Base-by-base conservation (phyloP, 306 rosid genomes). In the Rosa lucieae region DNA sequence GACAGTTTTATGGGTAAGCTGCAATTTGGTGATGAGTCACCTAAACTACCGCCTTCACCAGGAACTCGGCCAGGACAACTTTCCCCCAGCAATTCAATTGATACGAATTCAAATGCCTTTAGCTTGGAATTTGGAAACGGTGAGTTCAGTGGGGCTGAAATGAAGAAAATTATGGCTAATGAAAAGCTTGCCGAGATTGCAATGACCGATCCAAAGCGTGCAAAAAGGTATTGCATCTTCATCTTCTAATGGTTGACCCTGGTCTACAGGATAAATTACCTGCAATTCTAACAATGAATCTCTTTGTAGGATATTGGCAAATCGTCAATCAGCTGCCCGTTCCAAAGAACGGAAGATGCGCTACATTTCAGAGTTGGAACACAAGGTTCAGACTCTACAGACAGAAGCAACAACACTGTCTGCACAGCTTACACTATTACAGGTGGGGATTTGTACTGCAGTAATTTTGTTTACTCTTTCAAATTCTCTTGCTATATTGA, bases 51-150 rank as follows among this genome's bases (percentile, higher is more conserved):
- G 3, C 95, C 94, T 74, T 91, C 93, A 0, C 91, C 92, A 0
- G 93, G 93, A 17, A 32, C 67, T 63, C 83, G 82, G 44, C 81
- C 90, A 0, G 93, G 93, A 2, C 89, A 90, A 70, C 52, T 89
- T 55, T 89, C 97, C 0, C 90, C 94, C 13, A 84, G 78, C 44
- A 82, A 86, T 80, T 83, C 88, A 18, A 78, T 77, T 11, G 97
- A 90, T 76, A 92, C 91, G 4, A 88, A 88, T 81, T 82, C 90
- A 0, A 39, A 86, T 12, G 89, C 90, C 62, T 91, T 92, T 81
- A 92, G 99, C 85, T 80, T 92, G 93, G 99, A 94, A 88, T 92
- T 94, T 84, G 97, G 97, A 40, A 88, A 91, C 82, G 97, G 97
- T 1, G 99, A 94, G 86, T 91, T 94, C 65, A 94, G 95, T 86